Conservation (phyloP, 495 filamentous ascomycete species). For the Hyaloscypha variabilis region DNA sequence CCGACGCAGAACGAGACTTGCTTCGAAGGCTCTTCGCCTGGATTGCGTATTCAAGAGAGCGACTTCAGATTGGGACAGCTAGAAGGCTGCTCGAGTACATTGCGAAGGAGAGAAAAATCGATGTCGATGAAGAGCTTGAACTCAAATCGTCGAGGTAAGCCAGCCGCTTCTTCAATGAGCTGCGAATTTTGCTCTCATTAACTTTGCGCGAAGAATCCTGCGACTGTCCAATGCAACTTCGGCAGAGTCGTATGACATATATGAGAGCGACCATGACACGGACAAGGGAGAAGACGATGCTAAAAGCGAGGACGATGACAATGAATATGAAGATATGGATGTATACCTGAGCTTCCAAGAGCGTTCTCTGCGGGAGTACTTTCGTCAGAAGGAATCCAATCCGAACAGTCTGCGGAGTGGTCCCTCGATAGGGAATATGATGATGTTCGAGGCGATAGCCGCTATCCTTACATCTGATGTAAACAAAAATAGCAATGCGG, state of each 20-base stretch:
- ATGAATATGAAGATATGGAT: not conserved
- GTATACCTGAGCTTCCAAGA: not conserved
- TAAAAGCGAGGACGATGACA: not conserved
- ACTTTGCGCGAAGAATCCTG: not conserved
- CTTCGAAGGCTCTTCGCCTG: not conserved
- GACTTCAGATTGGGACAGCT: not conserved
- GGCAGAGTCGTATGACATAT: not conserved
- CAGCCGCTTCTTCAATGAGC: not conserved
- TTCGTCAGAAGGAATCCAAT: not conserved
- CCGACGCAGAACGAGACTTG: not conserved
- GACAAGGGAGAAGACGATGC: not conserved
- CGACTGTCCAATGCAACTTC: not conserved
- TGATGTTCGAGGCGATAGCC: not conserved
- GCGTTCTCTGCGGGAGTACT: not conserved
- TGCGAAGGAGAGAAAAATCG: not conserved
- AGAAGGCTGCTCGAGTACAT: not conserved
- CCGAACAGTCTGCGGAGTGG: not conserved
- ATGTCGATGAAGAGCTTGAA: not conserved
- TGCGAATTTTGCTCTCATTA: not conserved
- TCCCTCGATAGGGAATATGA: not conserved
- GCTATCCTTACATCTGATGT: not conserved
- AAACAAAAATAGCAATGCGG: not conserved
- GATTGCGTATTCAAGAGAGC: conserved; percentile 1
- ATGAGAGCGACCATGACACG: not conserved
- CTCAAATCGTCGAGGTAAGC: not conserved